Percentiles rank a stretch among this genome's conserved stretches.
Conservation (phyloP, 2,329 filamentous ascomycete species). For the Ceratocystis huliohia region DNA sequence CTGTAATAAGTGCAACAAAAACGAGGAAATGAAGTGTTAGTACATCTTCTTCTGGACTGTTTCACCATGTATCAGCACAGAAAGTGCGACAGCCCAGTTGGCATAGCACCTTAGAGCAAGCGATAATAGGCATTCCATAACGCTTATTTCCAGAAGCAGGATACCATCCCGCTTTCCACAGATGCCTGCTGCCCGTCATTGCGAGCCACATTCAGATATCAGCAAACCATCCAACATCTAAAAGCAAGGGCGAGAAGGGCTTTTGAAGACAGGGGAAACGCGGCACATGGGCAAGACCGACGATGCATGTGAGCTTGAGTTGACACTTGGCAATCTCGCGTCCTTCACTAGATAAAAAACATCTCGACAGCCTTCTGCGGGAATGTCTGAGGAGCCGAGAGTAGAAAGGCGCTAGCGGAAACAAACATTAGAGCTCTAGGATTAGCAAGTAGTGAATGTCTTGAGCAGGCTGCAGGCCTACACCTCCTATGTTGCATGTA, state of each 20-base stretch:
- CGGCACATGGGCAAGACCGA: background rate
- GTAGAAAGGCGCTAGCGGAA: background rate
- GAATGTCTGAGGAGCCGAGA: background rate
- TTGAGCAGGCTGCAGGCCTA: background rate
- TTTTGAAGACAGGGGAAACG: background rate
- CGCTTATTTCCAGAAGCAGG: too few relatives aligned
- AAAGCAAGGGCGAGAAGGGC: background rate
- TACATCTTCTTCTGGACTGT: background rate
- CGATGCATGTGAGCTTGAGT: background rate
- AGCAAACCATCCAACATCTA: too few relatives aligned
- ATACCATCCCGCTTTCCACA: too few relatives aligned
- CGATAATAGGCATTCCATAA: background rate
- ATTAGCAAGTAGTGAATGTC: background rate
- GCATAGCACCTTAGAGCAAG: background rate
- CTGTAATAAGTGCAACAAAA: background rate
- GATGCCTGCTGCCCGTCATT: too few relatives aligned
- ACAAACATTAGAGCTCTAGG: background rate
- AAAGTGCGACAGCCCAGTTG: background rate
- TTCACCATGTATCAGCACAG: background rate
- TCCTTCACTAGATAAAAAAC: background rate
- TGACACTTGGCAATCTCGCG: background rate
- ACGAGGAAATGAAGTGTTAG: background rate
- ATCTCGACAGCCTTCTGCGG: background rate
- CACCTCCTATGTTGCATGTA: background rate
- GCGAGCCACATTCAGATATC: too few relatives aligned